Evolutionary conservation across 768 basidiomycete species (phyloP).

Genomic region (Rhizopogon vesiculosus): DNA sequence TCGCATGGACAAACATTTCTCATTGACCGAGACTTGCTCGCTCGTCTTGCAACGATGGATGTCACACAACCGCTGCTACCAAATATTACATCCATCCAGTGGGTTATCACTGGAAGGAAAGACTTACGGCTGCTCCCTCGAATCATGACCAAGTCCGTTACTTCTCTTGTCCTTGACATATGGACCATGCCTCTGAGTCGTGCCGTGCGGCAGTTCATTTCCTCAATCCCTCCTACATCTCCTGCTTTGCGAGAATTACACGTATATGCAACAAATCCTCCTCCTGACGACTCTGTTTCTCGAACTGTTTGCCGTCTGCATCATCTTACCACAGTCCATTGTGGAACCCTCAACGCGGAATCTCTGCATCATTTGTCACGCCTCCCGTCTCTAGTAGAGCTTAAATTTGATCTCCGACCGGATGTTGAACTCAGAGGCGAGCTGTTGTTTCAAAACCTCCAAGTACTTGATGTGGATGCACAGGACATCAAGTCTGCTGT

Average conservation of each 20-base stretch:
- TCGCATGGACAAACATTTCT: neutral
- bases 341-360: constrained; percentile 7
- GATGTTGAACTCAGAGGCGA: too few relatives aligned
- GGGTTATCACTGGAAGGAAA: constrained; percentile 4
- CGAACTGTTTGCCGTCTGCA: neutral
- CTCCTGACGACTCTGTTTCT: neutral
- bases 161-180: neutral
- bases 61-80: constrained; percentile 18
- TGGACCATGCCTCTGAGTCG: neutral
- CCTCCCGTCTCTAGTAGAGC: constrained; percentile 12
- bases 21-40: neutral
- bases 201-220: neutral
- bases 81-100: constrained; percentile 21
- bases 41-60: neutral
- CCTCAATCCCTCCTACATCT: neutral
- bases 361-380: constrained; percentile 19
- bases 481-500: too few relatives aligned
- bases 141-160: neutral
- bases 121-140: neutral
- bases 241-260: neutral
- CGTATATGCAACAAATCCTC: neutral
- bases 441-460: too few relatives aligned
- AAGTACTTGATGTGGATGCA: too few relatives aligned
- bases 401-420: too few relatives aligned
- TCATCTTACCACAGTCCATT: neutral